Evolutionary conservation across 1,139 yeast species (phyloP), one percentile per base, ranked within the genome.

Genomic region (Pichia sp.): DNA sequence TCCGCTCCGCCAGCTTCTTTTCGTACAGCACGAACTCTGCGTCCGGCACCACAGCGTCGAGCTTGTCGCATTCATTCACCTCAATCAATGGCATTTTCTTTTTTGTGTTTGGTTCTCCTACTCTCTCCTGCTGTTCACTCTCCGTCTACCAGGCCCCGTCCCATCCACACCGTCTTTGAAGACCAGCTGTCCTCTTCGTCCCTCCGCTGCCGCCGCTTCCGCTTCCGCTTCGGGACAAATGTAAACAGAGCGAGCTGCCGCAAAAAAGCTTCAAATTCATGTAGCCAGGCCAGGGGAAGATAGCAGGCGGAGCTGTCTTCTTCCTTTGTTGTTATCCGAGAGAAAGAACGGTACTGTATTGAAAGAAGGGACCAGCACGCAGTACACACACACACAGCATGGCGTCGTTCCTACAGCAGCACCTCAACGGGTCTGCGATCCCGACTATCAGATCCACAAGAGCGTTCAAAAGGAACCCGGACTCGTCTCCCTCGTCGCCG

Each of bases 391-490:
- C 32, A 13, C 29, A 45, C 36, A 42, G 11, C 8, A 53, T 50
- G 48, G 58, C 61, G 59, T 64, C 69, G 10, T 66, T 66, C 46
- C 45, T 66, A 29, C 66, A 64, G 43, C 53, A 57, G 15, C 69
- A 67, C 43, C 65, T 66, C 54, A 63, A 61, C 36, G 49, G 62
- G 1, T 63, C 66, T 3, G 54, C 62, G 7, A 62, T 65, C 40
- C 67, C 67, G 7, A 64, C 69, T 0, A 65, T 65, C 44, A 55
- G 68, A 34, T 65, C 69, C 8, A 65, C 64, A 1, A 57, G 69
- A 45, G 62, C 61, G 3, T 66, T 66, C 56, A 62, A 59, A 50
- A 57, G 67, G 54, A 64, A 64, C 51, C 64, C 63, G 3, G 66
- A 61, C 26, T 58, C 63, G 29, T 53, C 52, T 11, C 63, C 64